A percentile compares a stretch with the other conserved stretches of the same genome.
Evolutionary conservation across 1,139 yeast genomes (phyloP).

Genomic region (Yamadazyma atlantica): DNA sequence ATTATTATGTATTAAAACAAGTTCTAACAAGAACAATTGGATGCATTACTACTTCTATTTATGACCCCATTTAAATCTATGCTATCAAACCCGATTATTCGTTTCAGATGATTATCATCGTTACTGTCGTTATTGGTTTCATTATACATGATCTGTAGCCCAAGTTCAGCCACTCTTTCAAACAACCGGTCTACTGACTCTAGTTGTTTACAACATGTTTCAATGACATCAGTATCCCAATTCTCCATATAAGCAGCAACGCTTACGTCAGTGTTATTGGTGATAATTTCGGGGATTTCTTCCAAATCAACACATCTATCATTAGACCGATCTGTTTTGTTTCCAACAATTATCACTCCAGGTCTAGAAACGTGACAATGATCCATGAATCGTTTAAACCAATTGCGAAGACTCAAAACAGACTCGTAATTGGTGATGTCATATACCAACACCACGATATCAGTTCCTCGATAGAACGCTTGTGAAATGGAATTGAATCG

Average conservation of each 20-base stretch:
- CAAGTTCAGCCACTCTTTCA: slow-evolving; percentile 44
- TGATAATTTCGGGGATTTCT: slow-evolving; percentile 43
- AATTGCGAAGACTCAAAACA: slow-evolving; percentile 48
- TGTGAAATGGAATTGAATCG: slow-evolving; percentile 58
- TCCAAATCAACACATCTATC: slow-evolving; percentile 42
- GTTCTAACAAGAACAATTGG: slow-evolving; percentile 10
- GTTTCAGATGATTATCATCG: slow-evolving; percentile 3
- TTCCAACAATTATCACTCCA: slow-evolving; percentile 55
- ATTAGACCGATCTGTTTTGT: slow-evolving; percentile 44
- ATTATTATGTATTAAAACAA: background rate
- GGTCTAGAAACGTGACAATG: slow-evolving; percentile 53
- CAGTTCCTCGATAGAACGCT: slow-evolving; percentile 63
- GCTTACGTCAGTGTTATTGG: slow-evolving; percentile 23
- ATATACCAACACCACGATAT: slow-evolving; percentile 55
- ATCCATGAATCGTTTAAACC: slow-evolving; percentile 52
- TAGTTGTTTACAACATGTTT: slow-evolving; percentile 43
- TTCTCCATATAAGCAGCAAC: slow-evolving; percentile 37
- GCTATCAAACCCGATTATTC: slow-evolving; percentile 39
- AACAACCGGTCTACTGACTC: slow-evolving; percentile 41
- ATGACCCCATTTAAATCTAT: slow-evolving; percentile 30
- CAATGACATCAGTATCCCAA: slow-evolving; percentile 43
- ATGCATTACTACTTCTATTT: slow-evolving; percentile 1
- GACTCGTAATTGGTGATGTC: slow-evolving; percentile 58
- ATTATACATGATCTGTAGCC: slow-evolving; percentile 22
- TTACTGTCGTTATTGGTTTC: slow-evolving; percentile 10